Conservation (phyloP, 2,329 filamentous ascomycete species). For the Alternaria novae-zelandiae region DNA sequence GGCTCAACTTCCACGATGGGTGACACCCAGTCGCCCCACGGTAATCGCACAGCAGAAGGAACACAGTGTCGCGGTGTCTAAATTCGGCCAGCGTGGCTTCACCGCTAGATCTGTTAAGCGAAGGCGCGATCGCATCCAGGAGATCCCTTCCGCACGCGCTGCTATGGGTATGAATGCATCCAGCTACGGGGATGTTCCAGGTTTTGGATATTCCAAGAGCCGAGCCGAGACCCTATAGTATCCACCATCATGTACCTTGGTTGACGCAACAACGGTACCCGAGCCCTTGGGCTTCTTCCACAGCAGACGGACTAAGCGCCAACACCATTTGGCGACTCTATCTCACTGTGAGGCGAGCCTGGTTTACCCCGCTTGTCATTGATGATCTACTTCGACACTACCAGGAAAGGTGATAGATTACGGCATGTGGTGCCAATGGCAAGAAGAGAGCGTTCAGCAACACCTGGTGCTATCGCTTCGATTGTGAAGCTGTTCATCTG, state of each 20-base stretch:
- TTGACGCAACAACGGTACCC: conserved; percentile 4
- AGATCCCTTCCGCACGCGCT: conserved; percentile 18
- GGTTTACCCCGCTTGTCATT: conserved; percentile 17
- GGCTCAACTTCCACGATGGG: conserved; percentile 4
- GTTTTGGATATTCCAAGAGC: neutral
- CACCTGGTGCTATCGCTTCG: neutral
- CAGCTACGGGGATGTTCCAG: conserved; percentile 3
- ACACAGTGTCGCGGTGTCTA: conserved; percentile 12
- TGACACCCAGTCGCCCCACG: conserved; percentile 3
- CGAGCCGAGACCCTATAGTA: neutral
- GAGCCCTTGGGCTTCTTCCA: neutral
- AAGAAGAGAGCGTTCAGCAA: neutral
- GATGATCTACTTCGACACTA: neutral
- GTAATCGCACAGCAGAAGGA: conserved; percentile 7
- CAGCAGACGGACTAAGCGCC: conserved; percentile 2
- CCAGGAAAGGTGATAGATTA: neutral
- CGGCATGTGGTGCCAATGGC: neutral
- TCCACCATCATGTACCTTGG: neutral
- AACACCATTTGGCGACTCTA: conserved; percentile 3
- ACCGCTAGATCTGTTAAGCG: conserved; percentile 14
- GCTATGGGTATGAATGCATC: conserved; percentile 27
- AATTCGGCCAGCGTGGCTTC: conserved; percentile 14
- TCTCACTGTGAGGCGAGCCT: conserved; percentile 2
- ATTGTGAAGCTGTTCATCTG: neutral
- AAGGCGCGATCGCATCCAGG: conserved; percentile 23